phyloP scores from a whole-genome alignment of 2,329 filamentous ascomycete genomes.

The Cordyceps pruinosa region DNA sequence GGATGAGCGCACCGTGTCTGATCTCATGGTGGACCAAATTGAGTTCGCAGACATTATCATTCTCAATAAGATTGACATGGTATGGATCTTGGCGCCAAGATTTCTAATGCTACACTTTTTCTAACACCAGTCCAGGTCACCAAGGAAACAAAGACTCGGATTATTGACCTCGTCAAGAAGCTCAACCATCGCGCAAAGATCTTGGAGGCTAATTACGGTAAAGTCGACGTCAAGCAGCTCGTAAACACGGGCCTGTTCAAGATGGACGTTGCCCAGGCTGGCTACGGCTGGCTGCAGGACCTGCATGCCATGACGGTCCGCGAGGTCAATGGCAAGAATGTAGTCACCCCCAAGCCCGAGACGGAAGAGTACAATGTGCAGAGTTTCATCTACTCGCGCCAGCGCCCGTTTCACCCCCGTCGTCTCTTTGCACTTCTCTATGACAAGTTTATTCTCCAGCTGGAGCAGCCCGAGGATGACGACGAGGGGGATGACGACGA shows the following conservation, averaged over 20 bases:
- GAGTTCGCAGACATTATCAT: conserved; percentile 71
- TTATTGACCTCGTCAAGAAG: conserved; percentile 48
- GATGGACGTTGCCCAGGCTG: conserved; percentile 55
- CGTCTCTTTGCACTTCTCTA: conserved; percentile 39
- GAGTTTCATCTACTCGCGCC: conserved; percentile 61
- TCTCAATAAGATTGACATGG: conserved; percentile 63
- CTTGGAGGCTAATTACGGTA: conserved; percentile 51
- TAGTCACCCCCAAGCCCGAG: conserved; percentile 60
- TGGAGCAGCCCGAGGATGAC: conserved; percentile 33
- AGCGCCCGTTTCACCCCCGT: conserved; percentile 46
- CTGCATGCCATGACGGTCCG: conserved; percentile 60
- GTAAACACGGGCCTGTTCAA: conserved; percentile 60
- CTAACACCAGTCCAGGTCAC: conserved; percentile 23
- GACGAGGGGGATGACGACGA: conserved; percentile 24
- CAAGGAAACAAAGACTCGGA: conserved; percentile 35
- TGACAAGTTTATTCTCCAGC: conserved; percentile 45
- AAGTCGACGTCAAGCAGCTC: conserved; percentile 55
- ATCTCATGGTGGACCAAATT: conserved; percentile 70
- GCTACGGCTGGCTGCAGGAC: conserved; percentile 64
- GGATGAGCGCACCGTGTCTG: conserved; percentile 67
- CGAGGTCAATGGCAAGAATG: conserved; percentile 44
- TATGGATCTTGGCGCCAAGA: conserved; percentile 21
- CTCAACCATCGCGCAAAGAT: conserved; percentile 63
- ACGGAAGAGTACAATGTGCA: conserved; percentile 67
- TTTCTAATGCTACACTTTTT: not conserved